Evolutionary conservation across 768 basidiomycete species (phyloP), one percentile per base, ranked within the genome.

Genomic region (Leccinum barrowsii): DNA sequence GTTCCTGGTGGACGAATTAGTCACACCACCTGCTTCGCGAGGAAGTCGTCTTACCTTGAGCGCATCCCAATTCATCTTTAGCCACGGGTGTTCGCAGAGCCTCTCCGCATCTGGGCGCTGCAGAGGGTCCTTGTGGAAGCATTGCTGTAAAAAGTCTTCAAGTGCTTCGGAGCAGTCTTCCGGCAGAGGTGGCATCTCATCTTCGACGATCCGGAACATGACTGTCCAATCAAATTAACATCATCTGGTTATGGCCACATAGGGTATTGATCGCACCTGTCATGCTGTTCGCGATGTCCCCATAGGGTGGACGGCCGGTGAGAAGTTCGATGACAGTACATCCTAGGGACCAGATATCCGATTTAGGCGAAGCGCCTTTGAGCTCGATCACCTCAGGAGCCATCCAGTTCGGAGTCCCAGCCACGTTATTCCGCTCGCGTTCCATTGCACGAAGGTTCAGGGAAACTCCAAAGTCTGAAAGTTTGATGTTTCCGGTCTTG

Each of bases 361-460:
- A 89, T 66, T 94, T 94, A 0, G 88, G 80, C n/a, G 91, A 89
- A 7, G 96, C 92, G 4, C 95, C 95, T 71, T 94, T 90, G 56
- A 98, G 82, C 70, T 94, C 89, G 61, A 99, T 98, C 52, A 98
- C 92, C 74, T 99, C 96, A 2, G 96, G 96, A 11, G 95, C 95
- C 94, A 99, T 98, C 96, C 96, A 99, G 67, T 98, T 96, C 13
- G 96, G 96, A 10, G 96, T 99, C 10, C 96, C 96, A 7, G 90
- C 88, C 26, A 93, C 89, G 65, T 90, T 90, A 70, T 90, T 87
- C 64, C 85, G 87, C 68, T 92, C 89, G 24, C 84, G 81, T 65
- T 89, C 89, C 82, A 98, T 86, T 1, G 94, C 94, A 50, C 92
- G 86, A 66, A 98, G 82, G 72, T 96, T 97, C 60, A 98, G 86